These are phyloP conservation scores for Cryptococcus wingfieldii DNA, from an alignment of 1,284 basidiomycete species.

Conservation along the genomic window DNA sequence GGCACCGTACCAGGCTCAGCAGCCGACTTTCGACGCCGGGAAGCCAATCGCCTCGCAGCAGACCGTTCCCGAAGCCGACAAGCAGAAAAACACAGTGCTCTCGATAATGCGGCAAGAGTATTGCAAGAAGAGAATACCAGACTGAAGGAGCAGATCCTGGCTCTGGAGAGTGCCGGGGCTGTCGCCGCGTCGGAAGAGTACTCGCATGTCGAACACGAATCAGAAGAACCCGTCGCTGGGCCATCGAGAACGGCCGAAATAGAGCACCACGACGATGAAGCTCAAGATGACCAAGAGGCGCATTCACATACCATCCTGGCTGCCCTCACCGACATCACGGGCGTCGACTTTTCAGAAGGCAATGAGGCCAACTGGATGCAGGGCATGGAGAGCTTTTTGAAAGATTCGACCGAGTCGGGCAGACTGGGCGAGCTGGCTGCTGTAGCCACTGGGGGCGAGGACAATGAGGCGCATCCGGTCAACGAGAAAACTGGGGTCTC, in stretches of 20 bases:
- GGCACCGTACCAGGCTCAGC: constrained; percentile 17
- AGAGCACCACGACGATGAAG: not conserved
- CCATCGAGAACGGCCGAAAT: not conserved
- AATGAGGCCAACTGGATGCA: constrained; percentile 36
- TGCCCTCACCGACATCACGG: constrained; percentile 28
- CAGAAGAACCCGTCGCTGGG: not conserved
- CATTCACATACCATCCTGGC: constrained; percentile 39
- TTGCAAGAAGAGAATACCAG: constrained; percentile 41
- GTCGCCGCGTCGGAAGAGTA: not conserved
- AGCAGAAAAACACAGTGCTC: constrained; percentile 31
- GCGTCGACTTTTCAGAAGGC: constrained; percentile 18
- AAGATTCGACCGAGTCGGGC: constrained; percentile 32
- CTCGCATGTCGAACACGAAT: not conserved
- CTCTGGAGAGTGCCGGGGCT: constrained; percentile 20
- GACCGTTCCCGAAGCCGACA: constrained; percentile 41
- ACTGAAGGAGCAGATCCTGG: constrained; percentile 34
- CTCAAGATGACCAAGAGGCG: constrained; percentile 21
- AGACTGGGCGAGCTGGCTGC: constrained; percentile 41
- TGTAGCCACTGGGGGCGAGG: constrained; percentile 30
- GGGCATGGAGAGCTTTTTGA: constrained; percentile 35
- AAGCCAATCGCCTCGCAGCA: constrained; percentile 48
- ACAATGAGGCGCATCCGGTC: not conserved
- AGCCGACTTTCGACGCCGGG: constrained; percentile 36
- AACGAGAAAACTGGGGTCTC: not conserved
- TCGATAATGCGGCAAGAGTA: constrained; percentile 33